Percentiles rank a stretch among this genome's conserved stretches.
Evolutionary conservation across 1,139 yeast genomes (phyloP).

Genomic region (Pichia sp.): DNA sequence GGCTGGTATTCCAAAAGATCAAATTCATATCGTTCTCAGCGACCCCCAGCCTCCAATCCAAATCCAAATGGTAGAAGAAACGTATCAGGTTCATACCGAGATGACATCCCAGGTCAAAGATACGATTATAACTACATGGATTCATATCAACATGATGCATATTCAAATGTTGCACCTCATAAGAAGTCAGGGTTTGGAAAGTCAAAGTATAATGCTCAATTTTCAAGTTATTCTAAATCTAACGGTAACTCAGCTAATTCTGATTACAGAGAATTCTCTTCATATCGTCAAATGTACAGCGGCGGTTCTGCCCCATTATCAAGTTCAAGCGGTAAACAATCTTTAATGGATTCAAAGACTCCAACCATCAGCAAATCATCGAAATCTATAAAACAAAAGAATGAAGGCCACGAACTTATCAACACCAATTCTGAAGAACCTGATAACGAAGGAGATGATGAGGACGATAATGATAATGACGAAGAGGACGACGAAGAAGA

Average conservation of each 20-base stretch:
- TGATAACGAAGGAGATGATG: not conserved
- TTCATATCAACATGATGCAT: slow-evolving; percentile 6
- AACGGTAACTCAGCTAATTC: not conserved
- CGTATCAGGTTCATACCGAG: slow-evolving; percentile 4
- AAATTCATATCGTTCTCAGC: slow-evolving; percentile 3
- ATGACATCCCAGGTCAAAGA: slow-evolving; percentile 5
- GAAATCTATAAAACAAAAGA: not conserved
- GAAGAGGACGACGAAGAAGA: not conserved
- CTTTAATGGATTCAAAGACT: slow-evolving; percentile 4
- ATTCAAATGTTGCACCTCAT: not conserved
- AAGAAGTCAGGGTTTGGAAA: slow-evolving; percentile 7
- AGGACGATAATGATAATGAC: not conserved
- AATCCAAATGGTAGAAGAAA: slow-evolving; percentile 5
- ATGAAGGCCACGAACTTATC: not conserved
- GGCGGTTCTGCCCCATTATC: not conserved
- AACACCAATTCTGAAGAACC: slow-evolving; percentile 2
- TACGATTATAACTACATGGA: slow-evolving; percentile 13
- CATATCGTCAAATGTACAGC: not conserved
- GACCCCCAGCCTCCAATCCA: slow-evolving; percentile 13
- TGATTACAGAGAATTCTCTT: slow-evolving; percentile 2
- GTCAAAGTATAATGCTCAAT: slow-evolving; percentile 5
- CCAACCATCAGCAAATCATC: not conserved
- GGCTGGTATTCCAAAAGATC: slow-evolving; percentile 9
- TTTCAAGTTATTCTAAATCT: not conserved
- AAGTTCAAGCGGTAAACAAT: not conserved